Percentiles rank a stretch among this genome's conserved stretches.
Evolutionary conservation across 2,329 filamentous ascomycete genomes (phyloP).

Genomic region (Hymenotorrendiella dingleyae): DNA sequence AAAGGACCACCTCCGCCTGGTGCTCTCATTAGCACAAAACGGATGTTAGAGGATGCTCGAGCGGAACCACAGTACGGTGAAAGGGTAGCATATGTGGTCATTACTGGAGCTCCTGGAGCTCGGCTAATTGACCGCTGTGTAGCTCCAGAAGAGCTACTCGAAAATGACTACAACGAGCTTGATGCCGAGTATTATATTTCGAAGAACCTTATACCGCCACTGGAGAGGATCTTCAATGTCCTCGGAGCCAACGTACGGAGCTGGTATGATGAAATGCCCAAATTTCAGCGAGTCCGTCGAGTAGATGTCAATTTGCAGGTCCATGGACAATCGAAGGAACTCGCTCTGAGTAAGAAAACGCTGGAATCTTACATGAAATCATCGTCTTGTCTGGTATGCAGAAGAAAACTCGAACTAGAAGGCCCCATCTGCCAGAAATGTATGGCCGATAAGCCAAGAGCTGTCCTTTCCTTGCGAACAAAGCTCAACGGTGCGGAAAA

Average conservation of each 20-base stretch:
- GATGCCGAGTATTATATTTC: slow-evolving; percentile 96
- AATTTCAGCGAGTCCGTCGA: slow-evolving; percentile 68
- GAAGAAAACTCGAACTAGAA: slow-evolving; percentile 37
- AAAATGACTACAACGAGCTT: slow-evolving; percentile 70
- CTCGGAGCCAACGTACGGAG: slow-evolving; percentile 83
- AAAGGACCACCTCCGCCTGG: slow-evolving; percentile 77
- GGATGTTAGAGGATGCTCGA: slow-evolving; percentile 80
- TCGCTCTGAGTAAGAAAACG: slow-evolving; percentile 48
- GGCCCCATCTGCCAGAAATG: slow-evolving; percentile 55
- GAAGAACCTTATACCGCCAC: slow-evolving; percentile 89
- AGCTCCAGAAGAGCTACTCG: slow-evolving; percentile 73
- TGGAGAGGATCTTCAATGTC: slow-evolving; percentile 94
- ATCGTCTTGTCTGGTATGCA: slow-evolving; percentile 72
- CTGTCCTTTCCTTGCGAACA: slow-evolving; percentile 58
- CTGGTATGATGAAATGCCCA: slow-evolving; percentile 98
- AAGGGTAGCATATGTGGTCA: slow-evolving; percentile 88
- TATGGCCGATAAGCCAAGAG: slow-evolving; percentile 45
- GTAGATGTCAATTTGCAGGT: slow-evolving; percentile 24
- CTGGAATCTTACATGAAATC: slow-evolving; percentile 92
- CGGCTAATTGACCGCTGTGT: slow-evolving; percentile 86
- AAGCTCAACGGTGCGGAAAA: slow-evolving; percentile 59
- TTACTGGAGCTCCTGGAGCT: slow-evolving; percentile 80
- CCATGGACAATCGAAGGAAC: slow-evolving; percentile 35
- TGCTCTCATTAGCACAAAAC: slow-evolving; percentile 77
- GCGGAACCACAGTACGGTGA: slow-evolving; percentile 93